Base-by-base conservation (phyloP, 805 yeast species). In the Schizosaccharomyces lindneri region DNA sequence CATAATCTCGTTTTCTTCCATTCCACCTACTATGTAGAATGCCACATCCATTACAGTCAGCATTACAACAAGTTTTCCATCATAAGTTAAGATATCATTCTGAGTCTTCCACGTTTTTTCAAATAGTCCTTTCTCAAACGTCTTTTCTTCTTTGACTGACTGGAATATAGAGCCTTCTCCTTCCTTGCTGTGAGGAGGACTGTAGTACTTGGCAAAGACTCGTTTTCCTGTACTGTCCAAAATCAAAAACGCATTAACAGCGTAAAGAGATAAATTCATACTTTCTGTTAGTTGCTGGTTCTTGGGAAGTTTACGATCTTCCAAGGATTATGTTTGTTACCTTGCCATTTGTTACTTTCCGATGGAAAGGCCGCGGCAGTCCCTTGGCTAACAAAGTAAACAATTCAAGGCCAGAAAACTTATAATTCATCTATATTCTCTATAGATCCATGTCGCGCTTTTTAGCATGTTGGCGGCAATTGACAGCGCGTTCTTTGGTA, bases 1-100 rank as follows among this genome's bases (percentile, higher is more conserved):
- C 73, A 88, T 75, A 39, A 83, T 74, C 73, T 93, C 98, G 71
- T 88, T 93, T 73, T 90, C 97, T 64, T 84, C 83, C 62, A 84
- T 70, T 41, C 79, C 79, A 46, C 90, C 90, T 62, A 87, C 79
- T 59, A 89, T 70, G 66, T 84, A 81, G 62, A 93, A 71, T 31
- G 84, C 72, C 55, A 84, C 78, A 70, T 93, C 97, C 62, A 86
- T 78, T 63, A 79, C 75, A 71, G 88, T 94, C 72, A 86, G 88
- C 74, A 88, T 93, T n/a, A 87, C 83, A 48, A 89, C 82, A 64
- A 87, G 75, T 65, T 83, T 84, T 69, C 81, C 81, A 68, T 88
- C 95, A 69, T 81, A 84, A 57, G 93, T 75, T 64, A 87, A 73
- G 62, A 93, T 81, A 68, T 89, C 97, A 61, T 84, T 80, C 68